These are phyloP conservation scores for Mycena belliarum DNA, from an alignment of 768 basidiomycete species.

Conservation along the genomic window DNA sequence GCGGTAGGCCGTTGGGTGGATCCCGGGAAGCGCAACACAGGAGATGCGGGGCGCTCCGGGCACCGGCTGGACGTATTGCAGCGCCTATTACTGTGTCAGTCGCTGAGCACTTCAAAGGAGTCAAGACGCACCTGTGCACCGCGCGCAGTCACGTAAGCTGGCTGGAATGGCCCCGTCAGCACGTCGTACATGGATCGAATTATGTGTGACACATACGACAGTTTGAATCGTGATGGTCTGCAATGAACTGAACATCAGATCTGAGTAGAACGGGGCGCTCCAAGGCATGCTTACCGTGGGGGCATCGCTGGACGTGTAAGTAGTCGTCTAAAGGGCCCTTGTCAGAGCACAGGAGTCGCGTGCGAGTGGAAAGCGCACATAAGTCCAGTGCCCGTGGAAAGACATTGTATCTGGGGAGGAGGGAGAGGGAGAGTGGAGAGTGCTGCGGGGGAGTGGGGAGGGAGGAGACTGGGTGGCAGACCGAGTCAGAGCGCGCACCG, in stretches of 20 bases:
- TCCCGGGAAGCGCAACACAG: not conserved
- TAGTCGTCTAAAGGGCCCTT: not conserved
- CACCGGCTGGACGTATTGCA: too few relatives aligned
- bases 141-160: not conserved
- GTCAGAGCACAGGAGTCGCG: not conserved
- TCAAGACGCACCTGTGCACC: too few relatives aligned
- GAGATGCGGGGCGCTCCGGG: conserved; percentile 6
- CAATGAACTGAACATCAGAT: not conserved
- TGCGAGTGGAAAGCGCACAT: not conserved
- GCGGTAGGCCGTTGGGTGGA: not conserved
- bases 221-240: not conserved
- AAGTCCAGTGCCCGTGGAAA: not conserved
- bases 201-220: not conserved
- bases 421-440: not conserved
- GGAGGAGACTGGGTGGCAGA: not conserved
- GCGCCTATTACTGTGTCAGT: too few relatives aligned
- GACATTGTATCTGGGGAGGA: not conserved
- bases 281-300: not conserved
- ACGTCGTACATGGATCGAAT: not conserved
- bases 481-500: not conserved
- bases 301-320: not conserved
- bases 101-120: too few relatives aligned
- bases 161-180: not conserved
- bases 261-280: not conserved
- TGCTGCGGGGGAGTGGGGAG: not conserved